Evolutionary conservation across 192 early-diverging fungal genomes (phyloP), one percentile per base, ranked within the genome.

Genomic region (Phlyctochytrium bullatum): DNA sequence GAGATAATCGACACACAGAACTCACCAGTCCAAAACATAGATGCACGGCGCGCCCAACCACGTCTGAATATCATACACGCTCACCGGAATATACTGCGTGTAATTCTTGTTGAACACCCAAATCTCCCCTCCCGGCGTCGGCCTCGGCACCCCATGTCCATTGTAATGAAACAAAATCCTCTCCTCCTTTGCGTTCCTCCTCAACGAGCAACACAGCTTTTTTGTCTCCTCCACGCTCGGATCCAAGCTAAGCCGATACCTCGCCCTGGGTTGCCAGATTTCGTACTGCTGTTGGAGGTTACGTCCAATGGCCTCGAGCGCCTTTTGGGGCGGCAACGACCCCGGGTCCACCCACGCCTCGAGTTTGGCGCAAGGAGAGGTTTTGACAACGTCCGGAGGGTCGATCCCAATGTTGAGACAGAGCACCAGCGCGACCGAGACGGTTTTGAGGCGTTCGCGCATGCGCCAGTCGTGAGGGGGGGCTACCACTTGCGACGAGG

Each of bases 21-120:
- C 4, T 64, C n/a, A 69, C 68, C 97, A 98, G 78, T 99, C 97
- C 84, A 93, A 99, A 6, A 99, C 93, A 76, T 92, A 99, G 47
- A 98, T 92, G 52, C 90, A 90, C 10, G 97, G 97, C 2, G 95
- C 91, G 31, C 97, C 97, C 2, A 99, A 77, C 93, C 93, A 96
- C 36, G 86, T 88, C 78, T 97, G 93, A 54, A 99, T 78, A 69
- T 97, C 94, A 72, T 91, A 85, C 6, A 96, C 77, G 33, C 89
- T 91, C 20, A 96, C 90, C 3, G 97, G 97, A 64, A 99, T 94
- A 80, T 99, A 99, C 83, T 99, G 97, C 34, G 95, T 97, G 83
- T 94, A 97, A 62, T 89, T 88, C 71, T 91, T 91, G 82, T 99
- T 97, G 69, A 99, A 99, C 35, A 95, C 95, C 97, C 97, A 99